These are phyloP conservation scores for Picea glauca DNA, from an alignment of 75 land plant genomes.

Conservation along the genomic window DNA sequence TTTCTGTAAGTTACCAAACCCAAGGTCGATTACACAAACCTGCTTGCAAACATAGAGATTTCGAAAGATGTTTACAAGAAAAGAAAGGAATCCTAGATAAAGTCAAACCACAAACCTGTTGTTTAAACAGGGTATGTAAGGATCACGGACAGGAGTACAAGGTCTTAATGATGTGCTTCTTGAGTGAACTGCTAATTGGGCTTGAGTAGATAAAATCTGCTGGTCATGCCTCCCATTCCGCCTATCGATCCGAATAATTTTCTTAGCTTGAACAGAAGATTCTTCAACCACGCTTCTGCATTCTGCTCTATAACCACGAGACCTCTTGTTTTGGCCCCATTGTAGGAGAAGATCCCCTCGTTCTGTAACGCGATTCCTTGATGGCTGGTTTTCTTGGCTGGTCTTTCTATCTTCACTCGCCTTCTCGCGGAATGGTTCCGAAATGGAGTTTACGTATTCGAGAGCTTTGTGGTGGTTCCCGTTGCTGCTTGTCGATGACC, in stretches of 20 bases:
- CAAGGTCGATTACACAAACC: background rate
- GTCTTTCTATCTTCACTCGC: background rate
- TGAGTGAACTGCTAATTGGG: background rate
- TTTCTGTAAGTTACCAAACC: background rate
- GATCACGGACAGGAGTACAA: slow-evolving; percentile 13
- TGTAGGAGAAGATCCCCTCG: slow-evolving; percentile 23
- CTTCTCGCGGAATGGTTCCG: background rate
- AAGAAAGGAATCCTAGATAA: background rate
- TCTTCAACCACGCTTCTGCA: slow-evolving; percentile 14
- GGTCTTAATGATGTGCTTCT: slow-evolving; percentile 14
- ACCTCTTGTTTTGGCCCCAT: slow-evolving; percentile 40
- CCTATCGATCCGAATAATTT: slow-evolving; percentile 16
- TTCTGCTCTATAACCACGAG: slow-evolving; percentile 24
- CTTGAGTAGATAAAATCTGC: background rate
- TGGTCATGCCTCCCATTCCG: slow-evolving; percentile 1
- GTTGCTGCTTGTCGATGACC: background rate
- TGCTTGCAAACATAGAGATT: background rate
- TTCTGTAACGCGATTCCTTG: background rate
- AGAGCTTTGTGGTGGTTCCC: slow-evolving; percentile 5
- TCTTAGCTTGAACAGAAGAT: slow-evolving; percentile 9
- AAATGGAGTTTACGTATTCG: slow-evolving; percentile 5
- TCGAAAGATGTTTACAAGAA: background rate
- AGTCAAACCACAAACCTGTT: slow-evolving; percentile 4
- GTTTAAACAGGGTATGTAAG: background rate
- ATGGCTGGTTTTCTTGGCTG: slow-evolving; percentile 2